Evolutionary conservation across 2,329 filamentous ascomycete genomes (phyloP).

Genomic region (Chaetomiaceae sp.): DNA sequence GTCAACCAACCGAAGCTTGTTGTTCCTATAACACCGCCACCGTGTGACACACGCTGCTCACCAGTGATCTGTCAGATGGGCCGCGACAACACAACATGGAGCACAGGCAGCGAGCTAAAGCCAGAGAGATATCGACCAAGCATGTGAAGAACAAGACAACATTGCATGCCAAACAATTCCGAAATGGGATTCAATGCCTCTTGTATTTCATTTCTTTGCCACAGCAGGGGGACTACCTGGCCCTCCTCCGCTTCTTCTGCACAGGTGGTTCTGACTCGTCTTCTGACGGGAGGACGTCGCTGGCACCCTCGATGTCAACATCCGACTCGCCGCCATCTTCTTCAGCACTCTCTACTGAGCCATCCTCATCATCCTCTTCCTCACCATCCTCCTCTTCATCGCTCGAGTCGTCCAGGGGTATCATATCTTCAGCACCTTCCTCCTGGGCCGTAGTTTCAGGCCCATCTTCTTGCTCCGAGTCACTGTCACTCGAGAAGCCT

Average conservation of each 20-base stretch:
- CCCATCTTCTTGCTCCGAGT: constrained; percentile 25
- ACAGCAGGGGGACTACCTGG: constrained; percentile 9
- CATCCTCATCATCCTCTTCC: constrained; percentile 31
- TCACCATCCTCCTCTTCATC: constrained; percentile 36
- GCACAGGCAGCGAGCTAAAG: no score
- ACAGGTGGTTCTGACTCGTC: constrained; percentile 20
- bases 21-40: no score
- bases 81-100: no score
- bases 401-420: constrained; percentile 36
- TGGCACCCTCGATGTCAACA: constrained; percentile 23
- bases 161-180: neutral
- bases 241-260: constrained; percentile 23
- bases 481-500: constrained; percentile 44
- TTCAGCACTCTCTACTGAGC: constrained; percentile 39
- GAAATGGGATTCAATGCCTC: neutral
- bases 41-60: no score
- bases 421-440: constrained; percentile 43
- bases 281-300: constrained; percentile 22
- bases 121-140: no score
- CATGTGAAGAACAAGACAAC: neutral
- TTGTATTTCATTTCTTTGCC: constrained; percentile 8
- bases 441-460: constrained; percentile 31
- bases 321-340: constrained; percentile 26
- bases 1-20: no score
- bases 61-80: no score